phyloP scores from a whole-genome alignment of 2,329 filamentous ascomycete genomes.

The Setomelanomma holmii region DNA sequence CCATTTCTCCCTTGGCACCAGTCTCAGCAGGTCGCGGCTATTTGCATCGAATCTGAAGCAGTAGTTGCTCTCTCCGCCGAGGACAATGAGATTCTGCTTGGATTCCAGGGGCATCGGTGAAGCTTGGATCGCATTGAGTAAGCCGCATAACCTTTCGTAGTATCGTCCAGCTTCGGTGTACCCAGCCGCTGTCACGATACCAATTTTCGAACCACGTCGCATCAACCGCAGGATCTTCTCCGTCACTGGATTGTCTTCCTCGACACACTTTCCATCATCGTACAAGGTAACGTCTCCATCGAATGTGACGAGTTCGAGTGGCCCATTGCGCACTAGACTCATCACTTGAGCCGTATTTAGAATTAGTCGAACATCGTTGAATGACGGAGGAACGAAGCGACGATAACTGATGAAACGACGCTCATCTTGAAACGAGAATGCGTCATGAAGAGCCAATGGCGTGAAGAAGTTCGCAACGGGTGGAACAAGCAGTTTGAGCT shows the following conservation, averaged over 20 bases:
- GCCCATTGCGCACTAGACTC: constrained; percentile 77
- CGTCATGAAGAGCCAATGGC: constrained; percentile 81
- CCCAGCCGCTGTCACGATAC: constrained; percentile 95
- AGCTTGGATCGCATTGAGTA: constrained; percentile 78
- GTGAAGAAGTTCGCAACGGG: constrained; percentile 95
- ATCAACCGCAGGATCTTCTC: constrained; percentile 73
- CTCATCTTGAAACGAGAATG: constrained; percentile 88
- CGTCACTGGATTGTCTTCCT: constrained; percentile 79
- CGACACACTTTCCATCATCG: constrained; percentile 77
- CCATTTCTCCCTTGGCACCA: constrained; percentile 72
- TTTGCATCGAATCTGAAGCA: constrained; percentile 78
- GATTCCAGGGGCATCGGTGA: constrained; percentile 69
- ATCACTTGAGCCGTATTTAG: constrained; percentile 95
- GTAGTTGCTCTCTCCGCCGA: constrained; percentile 97
- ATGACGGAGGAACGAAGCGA: constrained; percentile 92
- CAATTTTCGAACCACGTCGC: constrained; percentile 78
- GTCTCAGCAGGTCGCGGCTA: constrained; percentile 71
- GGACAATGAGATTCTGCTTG: constrained; percentile 82
- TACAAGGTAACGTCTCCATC: constrained; percentile 98
- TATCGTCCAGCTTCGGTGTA: constrained; percentile 90
- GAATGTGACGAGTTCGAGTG: constrained; percentile 88
- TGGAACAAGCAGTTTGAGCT: constrained; percentile 90
- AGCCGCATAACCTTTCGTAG: constrained; percentile 83
- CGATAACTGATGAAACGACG: constrained; percentile 87
- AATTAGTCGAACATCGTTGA: constrained; percentile 93